Conservation (phyloP, 75 land plant genomes). For the Picea sitchensis region DNA sequence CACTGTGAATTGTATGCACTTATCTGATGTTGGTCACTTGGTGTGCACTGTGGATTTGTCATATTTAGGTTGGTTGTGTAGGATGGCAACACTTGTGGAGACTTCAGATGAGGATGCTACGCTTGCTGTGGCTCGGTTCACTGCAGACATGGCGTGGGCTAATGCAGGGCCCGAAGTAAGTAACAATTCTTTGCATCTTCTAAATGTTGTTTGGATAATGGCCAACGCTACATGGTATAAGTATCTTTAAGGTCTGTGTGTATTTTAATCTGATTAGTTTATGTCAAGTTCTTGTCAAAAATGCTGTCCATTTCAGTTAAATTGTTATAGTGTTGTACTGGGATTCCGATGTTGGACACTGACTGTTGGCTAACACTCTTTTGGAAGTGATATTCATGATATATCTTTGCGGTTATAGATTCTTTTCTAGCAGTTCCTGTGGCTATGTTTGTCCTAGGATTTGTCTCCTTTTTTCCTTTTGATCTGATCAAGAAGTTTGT, state of each 20-base stretch:
- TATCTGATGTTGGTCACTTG: too few species aligned
- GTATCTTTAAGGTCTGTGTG: background rate
- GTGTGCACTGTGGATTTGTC: too few species aligned
- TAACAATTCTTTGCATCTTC: conserved; percentile 8
- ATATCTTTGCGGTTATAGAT: background rate
- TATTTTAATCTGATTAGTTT: background rate
- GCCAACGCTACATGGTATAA: too few species aligned
- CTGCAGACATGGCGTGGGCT: conserved; percentile 89
- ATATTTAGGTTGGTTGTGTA: background rate
- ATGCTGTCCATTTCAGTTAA: background rate
- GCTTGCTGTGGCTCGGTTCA: conserved; percentile 80
- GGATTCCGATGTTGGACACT: background rate
- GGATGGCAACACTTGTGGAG: conserved; percentile 82
- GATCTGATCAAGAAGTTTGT: background rate
- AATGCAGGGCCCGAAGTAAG: conserved; percentile 92
- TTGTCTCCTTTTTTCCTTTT: background rate
- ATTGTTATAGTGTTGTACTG: background rate
- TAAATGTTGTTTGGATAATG: too few species aligned
- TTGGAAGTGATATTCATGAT: background rate
- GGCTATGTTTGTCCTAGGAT: background rate
- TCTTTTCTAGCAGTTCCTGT: background rate
- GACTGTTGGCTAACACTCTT: background rate
- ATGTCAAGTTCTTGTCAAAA: background rate
- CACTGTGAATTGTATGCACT: too few species aligned
- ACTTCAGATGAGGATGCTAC: conserved; percentile 92